Evolutionary conservation across 192 early-diverging fungal genomes (phyloP).

Genomic region (Umbelopsis vinacea): DNA sequence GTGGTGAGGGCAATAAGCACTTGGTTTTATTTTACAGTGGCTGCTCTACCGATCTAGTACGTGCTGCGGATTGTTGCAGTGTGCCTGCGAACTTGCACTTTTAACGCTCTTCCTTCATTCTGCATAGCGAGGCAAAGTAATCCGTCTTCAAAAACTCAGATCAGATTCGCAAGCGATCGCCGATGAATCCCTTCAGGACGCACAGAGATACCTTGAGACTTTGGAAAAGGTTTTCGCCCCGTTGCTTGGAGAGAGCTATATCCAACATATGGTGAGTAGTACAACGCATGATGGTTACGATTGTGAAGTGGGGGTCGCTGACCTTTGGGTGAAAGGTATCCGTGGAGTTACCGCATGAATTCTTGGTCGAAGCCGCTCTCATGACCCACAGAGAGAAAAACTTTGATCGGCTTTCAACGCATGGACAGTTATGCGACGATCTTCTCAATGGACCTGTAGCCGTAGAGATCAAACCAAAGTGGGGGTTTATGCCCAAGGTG

Average conservation of each 20-base stretch:
- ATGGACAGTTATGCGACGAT: not conserved
- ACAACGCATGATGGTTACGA: too few relatives aligned
- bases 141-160: not conserved
- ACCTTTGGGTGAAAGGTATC: not conserved
- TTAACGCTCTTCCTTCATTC: not conserved
- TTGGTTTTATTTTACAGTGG: conserved; percentile 59
- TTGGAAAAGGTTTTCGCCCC: not conserved
- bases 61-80: not conserved
- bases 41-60: conserved; percentile 26
- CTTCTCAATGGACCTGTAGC: not conserved
- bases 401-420: not conserved
- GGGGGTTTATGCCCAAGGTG: conserved; percentile 61
- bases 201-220: not conserved
- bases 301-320: too few relatives aligned
- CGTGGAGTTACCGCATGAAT: not conserved
- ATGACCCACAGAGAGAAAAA: not conserved
- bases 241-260: not conserved
- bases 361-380: not conserved
- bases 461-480: conserved; percentile 58
- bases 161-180: not conserved
- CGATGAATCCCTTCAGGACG: not conserved
- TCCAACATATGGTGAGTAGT: not conserved
- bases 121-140: not conserved
- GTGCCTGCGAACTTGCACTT: not conserved
- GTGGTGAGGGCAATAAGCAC: conserved; percentile 70